Conservation (phyloP, 1,284 basidiomycete species). For the Psilocybe mexicana region DNA sequence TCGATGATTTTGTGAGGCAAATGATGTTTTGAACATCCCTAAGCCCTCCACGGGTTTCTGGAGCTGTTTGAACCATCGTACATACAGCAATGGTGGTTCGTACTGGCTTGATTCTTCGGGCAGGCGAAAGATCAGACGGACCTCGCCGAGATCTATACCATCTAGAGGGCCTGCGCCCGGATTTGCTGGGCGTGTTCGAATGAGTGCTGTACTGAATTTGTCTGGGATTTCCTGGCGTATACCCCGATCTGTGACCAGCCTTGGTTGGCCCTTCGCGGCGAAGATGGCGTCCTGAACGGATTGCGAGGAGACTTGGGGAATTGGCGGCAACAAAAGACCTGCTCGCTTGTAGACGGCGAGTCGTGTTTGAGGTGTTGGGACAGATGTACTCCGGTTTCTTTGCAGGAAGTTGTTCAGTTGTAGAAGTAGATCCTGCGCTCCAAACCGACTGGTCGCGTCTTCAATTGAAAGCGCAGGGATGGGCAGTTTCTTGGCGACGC, state of each 20-base stretch:
- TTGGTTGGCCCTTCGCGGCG: neutral
- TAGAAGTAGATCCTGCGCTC: neutral
- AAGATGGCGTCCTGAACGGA: neutral
- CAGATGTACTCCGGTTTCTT: neutral
- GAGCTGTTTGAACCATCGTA: slow-evolving; percentile 13
- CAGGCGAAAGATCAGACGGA: slow-evolving; percentile 7
- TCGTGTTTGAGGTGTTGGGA: neutral
- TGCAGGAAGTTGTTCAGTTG: neutral
- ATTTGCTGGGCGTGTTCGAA: neutral
- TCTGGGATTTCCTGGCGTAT: neutral
- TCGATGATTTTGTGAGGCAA: slow-evolving; percentile 13
- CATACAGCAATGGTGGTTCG: slow-evolving; percentile 2
- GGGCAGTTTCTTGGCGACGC: neutral
- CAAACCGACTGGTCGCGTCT: neutral
- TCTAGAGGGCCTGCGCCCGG: neutral
- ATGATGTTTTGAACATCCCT: slow-evolving; percentile 3
- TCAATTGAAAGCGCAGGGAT: neutral
- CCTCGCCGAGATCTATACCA: slow-evolving; percentile 7
- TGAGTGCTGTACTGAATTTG: slow-evolving; percentile 7
- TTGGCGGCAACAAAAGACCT: slow-evolving; percentile 1
- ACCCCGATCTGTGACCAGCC: neutral
- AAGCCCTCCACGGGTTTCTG: neutral
- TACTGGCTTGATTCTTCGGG: neutral
- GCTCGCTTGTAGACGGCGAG: slow-evolving; percentile 8
- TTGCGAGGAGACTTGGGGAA: slow-evolving; percentile 2